phyloP scores from a whole-genome alignment of 306 rosid genomes.

The Prunus mume region DNA sequence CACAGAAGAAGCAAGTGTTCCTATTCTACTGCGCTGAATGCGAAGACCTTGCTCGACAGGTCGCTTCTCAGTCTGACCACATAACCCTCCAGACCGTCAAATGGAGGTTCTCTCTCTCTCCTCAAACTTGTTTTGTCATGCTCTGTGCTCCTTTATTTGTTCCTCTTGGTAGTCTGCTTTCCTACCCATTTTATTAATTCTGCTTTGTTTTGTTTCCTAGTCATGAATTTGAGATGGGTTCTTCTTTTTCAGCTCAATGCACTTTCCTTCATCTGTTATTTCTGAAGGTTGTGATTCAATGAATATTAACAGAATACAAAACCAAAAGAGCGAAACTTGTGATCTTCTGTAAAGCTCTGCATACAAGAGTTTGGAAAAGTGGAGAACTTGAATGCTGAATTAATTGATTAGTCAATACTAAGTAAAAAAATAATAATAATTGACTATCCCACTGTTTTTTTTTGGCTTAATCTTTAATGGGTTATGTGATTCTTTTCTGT shows the following conservation, averaged over 20 bases:
- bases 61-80: conserved; percentile 56
- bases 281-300: background rate
- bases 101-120: conserved; percentile 61
- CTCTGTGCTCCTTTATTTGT: background rate
- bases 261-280: background rate
- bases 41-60: conserved; percentile 74
- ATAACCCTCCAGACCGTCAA: conserved; percentile 79
- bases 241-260: conserved; percentile 3
- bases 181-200: background rate
- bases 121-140: background rate
- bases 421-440: background rate
- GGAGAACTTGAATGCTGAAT: background rate
- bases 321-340: background rate
- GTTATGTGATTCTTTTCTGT: too few species aligned
- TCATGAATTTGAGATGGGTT: conserved; percentile 9
- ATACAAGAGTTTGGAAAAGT: background rate
- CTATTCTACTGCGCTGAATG: conserved; percentile 81
- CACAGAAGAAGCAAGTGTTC: conserved; percentile 57
- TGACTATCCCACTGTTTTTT: too few species aligned
- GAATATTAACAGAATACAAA: background rate
- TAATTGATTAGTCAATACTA: background rate
- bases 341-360: background rate
- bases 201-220: conserved; percentile 1
- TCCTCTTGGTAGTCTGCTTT: background rate
- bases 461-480: too few species aligned